Conservation (phyloP, 306 rosid genomes). For the Ormosia emarginata region DNA sequence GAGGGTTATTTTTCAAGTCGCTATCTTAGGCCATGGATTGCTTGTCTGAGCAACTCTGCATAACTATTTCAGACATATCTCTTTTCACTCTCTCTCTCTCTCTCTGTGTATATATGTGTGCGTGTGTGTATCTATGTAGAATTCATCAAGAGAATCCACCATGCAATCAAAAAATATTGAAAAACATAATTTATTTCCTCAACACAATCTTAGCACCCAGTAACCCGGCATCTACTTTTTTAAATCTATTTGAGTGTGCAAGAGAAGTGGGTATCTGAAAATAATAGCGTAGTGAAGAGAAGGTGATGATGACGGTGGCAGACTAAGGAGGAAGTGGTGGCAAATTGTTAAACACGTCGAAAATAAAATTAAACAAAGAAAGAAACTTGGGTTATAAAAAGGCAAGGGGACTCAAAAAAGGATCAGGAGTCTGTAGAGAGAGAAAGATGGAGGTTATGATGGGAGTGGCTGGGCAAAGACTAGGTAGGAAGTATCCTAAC, state of each 20-base stretch:
- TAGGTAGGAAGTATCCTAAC: slow-evolving; percentile 39
- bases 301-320: slow-evolving; percentile 48
- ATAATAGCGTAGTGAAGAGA: slow-evolving; percentile 25
- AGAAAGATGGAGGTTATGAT: slow-evolving; percentile 25
- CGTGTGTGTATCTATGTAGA: slow-evolving; percentile 24
- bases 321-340: slow-evolving; percentile 27
- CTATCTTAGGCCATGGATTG: slow-evolving; percentile 63
- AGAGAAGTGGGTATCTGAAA: slow-evolving; percentile 26
- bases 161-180: slow-evolving; percentile 35
- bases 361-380: not conserved
- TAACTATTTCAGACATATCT: slow-evolving; percentile 27
- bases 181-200: slow-evolving; percentile 29
- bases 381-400: slow-evolving; percentile 22
- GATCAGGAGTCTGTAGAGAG: slow-evolving; percentile 32
- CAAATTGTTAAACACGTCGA: slow-evolving; percentile 19
- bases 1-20: slow-evolving; percentile 58
- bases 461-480: slow-evolving; percentile 40
- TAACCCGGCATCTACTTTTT: slow-evolving; percentile 22
- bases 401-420: slow-evolving; percentile 16
- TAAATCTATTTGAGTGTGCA: slow-evolving; percentile 21
- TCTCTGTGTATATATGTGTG: not conserved
- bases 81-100: slow-evolving; percentile 10
- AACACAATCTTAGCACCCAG: slow-evolving; percentile 27
- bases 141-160: slow-evolving; percentile 26
- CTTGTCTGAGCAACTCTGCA: slow-evolving; percentile 57